Conservation (phyloP, 495 filamentous ascomycete genomes). For the Rhizodiscina lignyota region DNA sequence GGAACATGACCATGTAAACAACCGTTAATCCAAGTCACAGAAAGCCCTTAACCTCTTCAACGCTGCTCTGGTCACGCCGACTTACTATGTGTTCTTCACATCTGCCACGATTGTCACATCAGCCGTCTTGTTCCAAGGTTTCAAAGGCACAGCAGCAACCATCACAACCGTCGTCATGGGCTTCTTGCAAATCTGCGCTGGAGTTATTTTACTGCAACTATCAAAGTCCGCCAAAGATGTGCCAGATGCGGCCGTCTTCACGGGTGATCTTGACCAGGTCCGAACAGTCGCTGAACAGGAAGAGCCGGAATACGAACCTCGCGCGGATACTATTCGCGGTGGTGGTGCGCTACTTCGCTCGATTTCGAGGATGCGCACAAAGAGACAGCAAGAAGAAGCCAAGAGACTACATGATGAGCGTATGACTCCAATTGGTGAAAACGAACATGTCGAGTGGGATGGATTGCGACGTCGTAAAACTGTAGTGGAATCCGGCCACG, state of each 20-base stretch:
- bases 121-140: conserved; percentile 81
- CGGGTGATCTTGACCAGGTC: conserved; percentile 85
- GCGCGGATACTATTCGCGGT: conserved; percentile 90
- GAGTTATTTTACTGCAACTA: conserved; percentile 92
- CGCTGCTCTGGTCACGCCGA: conserved; percentile 90
- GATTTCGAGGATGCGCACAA: conserved; percentile 58
- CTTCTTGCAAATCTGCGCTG: conserved; percentile 85
- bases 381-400: conserved; percentile 67
- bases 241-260: conserved; percentile 82
- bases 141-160: conserved; percentile 65
- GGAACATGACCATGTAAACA: neutral
- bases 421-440: conserved; percentile 58
- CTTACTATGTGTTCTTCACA: conserved; percentile 97
- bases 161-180: conserved; percentile 87
- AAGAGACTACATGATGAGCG: conserved; percentile 66
- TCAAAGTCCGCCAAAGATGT: conserved; percentile 97
- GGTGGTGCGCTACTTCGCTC: conserved; percentile 77
- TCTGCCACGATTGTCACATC: conserved; percentile 88
- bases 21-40: conserved; percentile 33
- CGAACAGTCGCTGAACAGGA: conserved; percentile 88
- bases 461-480: conserved; percentile 76
- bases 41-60: conserved; percentile 99
- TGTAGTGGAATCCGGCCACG: conserved; percentile 24
- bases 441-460: conserved; percentile 81
- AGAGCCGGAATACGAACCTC: conserved; percentile 87